These are phyloP conservation scores for Kuraishia molischiana DNA, from an alignment of 805 yeast genomes.

Conservation along the genomic window DNA sequence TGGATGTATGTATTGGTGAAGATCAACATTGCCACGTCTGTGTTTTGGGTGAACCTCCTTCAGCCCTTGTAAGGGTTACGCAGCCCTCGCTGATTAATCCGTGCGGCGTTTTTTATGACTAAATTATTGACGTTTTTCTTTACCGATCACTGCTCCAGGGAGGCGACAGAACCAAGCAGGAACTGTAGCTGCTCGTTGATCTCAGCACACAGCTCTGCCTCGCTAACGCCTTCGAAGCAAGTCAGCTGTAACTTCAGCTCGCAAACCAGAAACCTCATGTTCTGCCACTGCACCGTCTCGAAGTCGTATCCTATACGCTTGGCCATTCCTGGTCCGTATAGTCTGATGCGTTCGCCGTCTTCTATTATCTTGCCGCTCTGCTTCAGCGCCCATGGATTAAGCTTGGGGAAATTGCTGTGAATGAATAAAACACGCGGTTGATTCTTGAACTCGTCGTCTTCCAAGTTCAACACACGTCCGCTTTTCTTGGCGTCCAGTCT, in stretches of 20 bases:
- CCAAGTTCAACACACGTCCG: neutral
- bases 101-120: neutral
- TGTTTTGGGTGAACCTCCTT: neutral
- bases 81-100: neutral
- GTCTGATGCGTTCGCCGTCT: slow-evolving; percentile 38
- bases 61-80: neutral
- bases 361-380: slow-evolving; percentile 29
- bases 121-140: no score
- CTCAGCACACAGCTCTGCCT: slow-evolving; percentile 37
- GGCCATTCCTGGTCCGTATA: slow-evolving; percentile 50
- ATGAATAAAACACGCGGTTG: slow-evolving; percentile 36
- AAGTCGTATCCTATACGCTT: slow-evolving; percentile 44
- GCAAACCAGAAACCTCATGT: slow-evolving; percentile 46
- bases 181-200: slow-evolving; percentile 34
- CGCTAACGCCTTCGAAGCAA: slow-evolving; percentile 29
- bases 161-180: slow-evolving; percentile 15
- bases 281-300: slow-evolving; percentile 49
- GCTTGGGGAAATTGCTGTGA: slow-evolving; percentile 60
- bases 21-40: no score
- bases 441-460: slow-evolving; percentile 8
- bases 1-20: neutral
- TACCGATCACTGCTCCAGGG: neutral
- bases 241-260: slow-evolving; percentile 35
- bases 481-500: slow-evolving; percentile 2
- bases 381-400: slow-evolving; percentile 49